A percentile compares a stretch with the other conserved stretches of the same genome.
Evolutionary conservation across 108 stramenopile species (phyloP).

Genomic region (Stephanodiscus minutulus): DNA sequence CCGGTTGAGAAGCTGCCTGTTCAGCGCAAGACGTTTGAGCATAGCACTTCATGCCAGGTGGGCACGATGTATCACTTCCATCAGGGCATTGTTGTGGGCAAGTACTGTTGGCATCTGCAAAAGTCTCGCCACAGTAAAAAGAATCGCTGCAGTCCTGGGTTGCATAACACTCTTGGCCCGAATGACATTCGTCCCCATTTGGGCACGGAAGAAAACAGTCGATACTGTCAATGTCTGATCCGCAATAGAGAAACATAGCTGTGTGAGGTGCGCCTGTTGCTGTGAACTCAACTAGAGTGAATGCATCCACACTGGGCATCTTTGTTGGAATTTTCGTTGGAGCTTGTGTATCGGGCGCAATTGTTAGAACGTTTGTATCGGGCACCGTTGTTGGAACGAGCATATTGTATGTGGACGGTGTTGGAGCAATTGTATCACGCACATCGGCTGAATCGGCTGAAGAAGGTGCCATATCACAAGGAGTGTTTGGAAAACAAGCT

Average conservation of each 20-base stretch:
- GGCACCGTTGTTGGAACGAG: slow-evolving; percentile 7
- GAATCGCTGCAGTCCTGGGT: slow-evolving; percentile 44
- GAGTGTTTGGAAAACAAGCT: slow-evolving; percentile 55
- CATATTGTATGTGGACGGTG: neutral
- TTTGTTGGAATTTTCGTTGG: neutral
- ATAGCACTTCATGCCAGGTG: slow-evolving; percentile 29
- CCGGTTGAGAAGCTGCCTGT: no score
- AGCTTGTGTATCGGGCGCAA: no score
- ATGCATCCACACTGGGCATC: slow-evolving; percentile 35
- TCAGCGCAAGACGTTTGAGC: slow-evolving; percentile 45
- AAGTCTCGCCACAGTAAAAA: slow-evolving; percentile 41
- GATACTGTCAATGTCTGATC: slow-evolving; percentile 37
- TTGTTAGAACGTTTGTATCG: slow-evolving; percentile 26
- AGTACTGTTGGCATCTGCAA: slow-evolving; percentile 42
- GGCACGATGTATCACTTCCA: slow-evolving; percentile 40
- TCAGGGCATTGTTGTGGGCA: slow-evolving; percentile 39
- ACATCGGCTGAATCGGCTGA: neutral
- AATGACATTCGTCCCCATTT: slow-evolving; percentile 41
- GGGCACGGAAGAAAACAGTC: slow-evolving; percentile 44
- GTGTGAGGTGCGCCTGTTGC: slow-evolving; percentile 34
- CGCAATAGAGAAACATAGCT: slow-evolving; percentile 46
- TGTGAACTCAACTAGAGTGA: slow-evolving; percentile 59
- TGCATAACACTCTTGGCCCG: slow-evolving; percentile 45
- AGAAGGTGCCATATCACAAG: slow-evolving; percentile 22
- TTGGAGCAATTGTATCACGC: neutral